A percentile compares a stretch with the other conserved stretches of the same genome.
Evolutionary conservation across 345 rosid species (phyloP).

Genomic region (Melaleuca quinquenervia): DNA sequence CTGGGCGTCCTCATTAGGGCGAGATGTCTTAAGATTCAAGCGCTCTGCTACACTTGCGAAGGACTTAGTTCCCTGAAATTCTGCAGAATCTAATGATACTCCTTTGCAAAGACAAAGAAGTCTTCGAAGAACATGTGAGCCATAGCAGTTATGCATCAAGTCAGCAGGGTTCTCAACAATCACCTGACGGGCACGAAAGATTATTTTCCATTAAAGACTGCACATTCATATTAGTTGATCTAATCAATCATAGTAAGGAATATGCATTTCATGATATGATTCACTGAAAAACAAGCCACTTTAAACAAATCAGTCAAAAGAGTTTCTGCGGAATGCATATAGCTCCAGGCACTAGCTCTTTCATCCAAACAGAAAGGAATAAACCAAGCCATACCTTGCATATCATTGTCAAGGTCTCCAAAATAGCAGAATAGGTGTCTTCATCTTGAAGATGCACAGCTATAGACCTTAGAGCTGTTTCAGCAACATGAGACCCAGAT

Average conservation of each 20-base stretch:
- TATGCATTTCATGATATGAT: neutral
- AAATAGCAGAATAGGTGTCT: slow-evolving; percentile 47
- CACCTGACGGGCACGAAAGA: slow-evolving; percentile 26
- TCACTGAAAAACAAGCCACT: neutral
- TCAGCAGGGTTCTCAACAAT: slow-evolving; percentile 49
- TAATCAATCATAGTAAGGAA: neutral
- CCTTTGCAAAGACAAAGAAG: slow-evolving; percentile 90
- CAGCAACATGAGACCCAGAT: slow-evolving; percentile 93
- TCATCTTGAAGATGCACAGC: slow-evolving; percentile 57
- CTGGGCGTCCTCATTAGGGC: slow-evolving; percentile 13
- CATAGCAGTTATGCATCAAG: slow-evolving; percentile 70
- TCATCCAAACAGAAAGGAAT: neutral
- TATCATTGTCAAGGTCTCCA: slow-evolving; percentile 51
- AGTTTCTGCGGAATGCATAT: neutral
- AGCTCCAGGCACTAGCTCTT: neutral
- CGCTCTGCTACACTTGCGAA: slow-evolving; percentile 52
- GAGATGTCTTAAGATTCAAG: slow-evolving; percentile 51
- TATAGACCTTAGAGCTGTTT: slow-evolving; percentile 84
- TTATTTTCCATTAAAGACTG: neutral
- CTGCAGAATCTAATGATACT: slow-evolving; percentile 58
- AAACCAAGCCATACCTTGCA: slow-evolving; percentile 53
- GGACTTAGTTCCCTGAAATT: slow-evolving; percentile 56
- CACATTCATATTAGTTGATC: neutral
- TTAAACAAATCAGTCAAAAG: neutral
- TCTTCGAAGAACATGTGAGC: slow-evolving; percentile 92